Evolutionary conservation across 805 yeast genomes (phyloP).

Genomic region (Ogataea kodamae): DNA sequence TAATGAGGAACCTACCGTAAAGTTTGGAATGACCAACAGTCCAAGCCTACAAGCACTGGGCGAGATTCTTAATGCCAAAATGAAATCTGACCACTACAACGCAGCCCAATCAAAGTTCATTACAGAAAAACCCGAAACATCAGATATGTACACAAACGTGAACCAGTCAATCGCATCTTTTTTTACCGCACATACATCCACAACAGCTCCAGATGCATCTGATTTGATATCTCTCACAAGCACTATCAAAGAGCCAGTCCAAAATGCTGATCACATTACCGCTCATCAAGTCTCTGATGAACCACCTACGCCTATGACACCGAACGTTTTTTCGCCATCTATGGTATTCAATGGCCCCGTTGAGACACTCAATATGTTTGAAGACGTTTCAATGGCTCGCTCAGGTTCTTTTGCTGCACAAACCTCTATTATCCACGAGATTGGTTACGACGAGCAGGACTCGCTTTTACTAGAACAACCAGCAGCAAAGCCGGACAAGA

Average conservation of each 20-base stretch:
- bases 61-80: constrained; percentile 30
- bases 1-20: constrained; percentile 30
- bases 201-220: constrained; percentile 11
- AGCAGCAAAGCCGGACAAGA: constrained; percentile 3
- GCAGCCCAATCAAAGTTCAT: constrained; percentile 6
- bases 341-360: constrained; percentile 28
- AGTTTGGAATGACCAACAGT: constrained; percentile 32
- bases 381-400: constrained; percentile 10
- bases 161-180: constrained; percentile 31
- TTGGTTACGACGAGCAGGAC: constrained; percentile 29
- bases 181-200: constrained; percentile 30
- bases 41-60: constrained; percentile 37
- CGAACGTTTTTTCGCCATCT: constrained; percentile 30
- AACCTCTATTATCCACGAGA: constrained; percentile 17
- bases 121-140: constrained; percentile 18
- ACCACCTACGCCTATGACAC: constrained; percentile 23
- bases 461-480: constrained; percentile 9
- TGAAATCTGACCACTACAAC: no score
- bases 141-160: constrained; percentile 1
- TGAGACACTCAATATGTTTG: constrained; percentile 21
- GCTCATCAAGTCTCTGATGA: constrained; percentile 1
- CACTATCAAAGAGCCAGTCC: constrained; percentile 23
- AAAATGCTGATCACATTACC: no score
- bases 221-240: constrained; percentile 32
- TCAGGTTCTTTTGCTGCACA: constrained; percentile 1